Evolutionary conservation across 768 basidiomycete species (phyloP), one percentile per base, ranked within the genome.

Genomic region (Amanita rubescens): DNA sequence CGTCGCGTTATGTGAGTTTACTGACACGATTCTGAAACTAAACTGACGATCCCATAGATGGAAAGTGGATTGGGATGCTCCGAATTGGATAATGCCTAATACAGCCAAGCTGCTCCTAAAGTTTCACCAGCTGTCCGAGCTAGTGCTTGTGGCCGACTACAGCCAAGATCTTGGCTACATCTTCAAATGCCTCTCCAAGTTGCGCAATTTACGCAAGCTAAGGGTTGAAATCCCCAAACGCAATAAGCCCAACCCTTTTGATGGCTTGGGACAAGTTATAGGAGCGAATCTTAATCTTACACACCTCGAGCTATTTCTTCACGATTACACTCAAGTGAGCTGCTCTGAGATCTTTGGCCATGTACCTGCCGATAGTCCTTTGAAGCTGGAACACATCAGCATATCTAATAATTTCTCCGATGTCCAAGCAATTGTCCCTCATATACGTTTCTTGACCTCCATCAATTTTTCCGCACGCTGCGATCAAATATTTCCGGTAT

Each of bases 61-160:
- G 41, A 32, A 11, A n/a, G 51, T 32, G 14, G 51, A 51, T 20
- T 43, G 25, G 19, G 39, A 43, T 17, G 49, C 39, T 27, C 49
- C 49, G n/a, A 50, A 50, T 15, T 51, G 51, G 51, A 42, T 39
- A 43, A 43, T 32, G 3, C 19, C 51, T 11, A 39, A n/a, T 11
- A 51, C 51, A 12, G 25, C 34, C 3, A 32, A 43, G 22, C 22
- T 51, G 15, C 51, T 51, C 14, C 30, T 33, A n/a, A 41, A 30
- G 20, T 51, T 51, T 20, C 27, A 39, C 12, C 25, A 43, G 20
- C 41, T 51, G 14, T 33, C 51, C 25, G 51, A 51, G 6, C 41
- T 51, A 17, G n/a, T 25, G 14, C 49, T 50, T 6, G 2, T 39
- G n/a, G 27, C 39, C n/a, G 49, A 50, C 17, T 22, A 39, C 20